These are phyloP conservation scores for Blastomyces emzantsi DNA, from an alignment of 2,329 filamentous ascomycete species.

Conservation along the genomic window DNA sequence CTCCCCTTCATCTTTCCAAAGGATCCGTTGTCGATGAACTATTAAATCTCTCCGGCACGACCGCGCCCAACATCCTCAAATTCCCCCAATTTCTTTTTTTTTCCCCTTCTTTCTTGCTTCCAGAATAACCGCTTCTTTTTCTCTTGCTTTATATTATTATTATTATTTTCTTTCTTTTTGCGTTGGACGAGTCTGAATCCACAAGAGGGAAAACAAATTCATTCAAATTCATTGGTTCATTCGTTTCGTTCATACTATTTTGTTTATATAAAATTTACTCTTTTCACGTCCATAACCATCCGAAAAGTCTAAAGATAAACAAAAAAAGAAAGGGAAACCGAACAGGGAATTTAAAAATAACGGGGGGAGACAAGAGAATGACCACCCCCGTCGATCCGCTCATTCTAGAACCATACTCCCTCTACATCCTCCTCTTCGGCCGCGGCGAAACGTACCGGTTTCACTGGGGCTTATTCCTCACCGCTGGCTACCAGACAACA, in stretches of 20 bases:
- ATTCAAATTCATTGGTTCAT: not conserved
- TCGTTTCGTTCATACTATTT: not conserved
- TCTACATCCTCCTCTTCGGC: conserved; percentile 21
- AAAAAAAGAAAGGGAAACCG: not conserved
- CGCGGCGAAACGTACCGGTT: conserved; percentile 16
- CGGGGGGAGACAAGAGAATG: not conserved
- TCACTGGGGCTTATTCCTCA: conserved; percentile 22
- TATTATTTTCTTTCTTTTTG: no score
- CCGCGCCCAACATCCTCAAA: not conserved
- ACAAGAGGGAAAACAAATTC: not conserved
- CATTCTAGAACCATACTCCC: conserved; percentile 12
- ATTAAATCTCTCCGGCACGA: not conserved
- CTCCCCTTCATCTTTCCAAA: not conserved
- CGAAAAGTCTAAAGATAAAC: not conserved
- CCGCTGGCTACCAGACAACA: conserved; percentile 6
- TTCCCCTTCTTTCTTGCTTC: not conserved
- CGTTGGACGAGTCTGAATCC: not conserved
- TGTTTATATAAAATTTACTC: not conserved
- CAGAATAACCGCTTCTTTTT: not conserved
- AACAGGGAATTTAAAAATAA: no score
- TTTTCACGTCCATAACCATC: not conserved
- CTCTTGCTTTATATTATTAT: no score
- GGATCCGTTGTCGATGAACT: not conserved
- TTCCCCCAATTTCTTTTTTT: not conserved
- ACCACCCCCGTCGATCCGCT: not conserved